phyloP scores from a whole-genome alignment of 2,329 filamentous ascomycete species.

The Eutypa lata region DNA sequence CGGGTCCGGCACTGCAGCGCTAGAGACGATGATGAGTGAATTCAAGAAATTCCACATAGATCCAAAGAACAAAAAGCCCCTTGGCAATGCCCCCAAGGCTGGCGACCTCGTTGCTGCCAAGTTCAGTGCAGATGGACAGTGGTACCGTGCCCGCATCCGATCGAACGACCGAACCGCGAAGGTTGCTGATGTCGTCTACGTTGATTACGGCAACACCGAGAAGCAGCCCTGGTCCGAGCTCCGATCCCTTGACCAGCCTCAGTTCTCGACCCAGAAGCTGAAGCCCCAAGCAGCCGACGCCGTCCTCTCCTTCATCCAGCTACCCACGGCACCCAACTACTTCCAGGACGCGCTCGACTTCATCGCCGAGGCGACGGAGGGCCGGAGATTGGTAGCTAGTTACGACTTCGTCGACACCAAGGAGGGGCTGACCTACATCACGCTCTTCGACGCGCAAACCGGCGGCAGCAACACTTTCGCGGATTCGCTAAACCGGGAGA shows the following conservation, averaged over 20 bases:
- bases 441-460: conserved; percentile 75
- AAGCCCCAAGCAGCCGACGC: conserved; percentile 86
- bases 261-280: conserved; percentile 79
- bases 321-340: conserved; percentile 80
- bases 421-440: conserved; percentile 81
- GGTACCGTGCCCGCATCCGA: conserved; percentile 90
- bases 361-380: conserved; percentile 71
- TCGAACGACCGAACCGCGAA: conserved; percentile 90
- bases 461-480: conserved; percentile 57
- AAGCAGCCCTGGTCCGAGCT: conserved; percentile 80
- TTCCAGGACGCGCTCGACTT: conserved; percentile 74
- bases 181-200: conserved; percentile 85
- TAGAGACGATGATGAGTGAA: conserved; percentile 84
- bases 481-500: conserved; percentile 85
- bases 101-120: conserved; percentile 89
- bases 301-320: conserved; percentile 81
- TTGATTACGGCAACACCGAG: conserved; percentile 96
- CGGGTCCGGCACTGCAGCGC: conserved; percentile 77
- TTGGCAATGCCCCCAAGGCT: conserved; percentile 77
- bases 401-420: conserved; percentile 79
- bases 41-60: conserved; percentile 91
- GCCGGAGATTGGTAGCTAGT: conserved; percentile 79
- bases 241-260: conserved; percentile 72
- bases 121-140: conserved; percentile 84
- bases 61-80: conserved; percentile 70